Conservation (phyloP, 805 yeast genomes). For the Wickerhamomyces pijperi region DNA sequence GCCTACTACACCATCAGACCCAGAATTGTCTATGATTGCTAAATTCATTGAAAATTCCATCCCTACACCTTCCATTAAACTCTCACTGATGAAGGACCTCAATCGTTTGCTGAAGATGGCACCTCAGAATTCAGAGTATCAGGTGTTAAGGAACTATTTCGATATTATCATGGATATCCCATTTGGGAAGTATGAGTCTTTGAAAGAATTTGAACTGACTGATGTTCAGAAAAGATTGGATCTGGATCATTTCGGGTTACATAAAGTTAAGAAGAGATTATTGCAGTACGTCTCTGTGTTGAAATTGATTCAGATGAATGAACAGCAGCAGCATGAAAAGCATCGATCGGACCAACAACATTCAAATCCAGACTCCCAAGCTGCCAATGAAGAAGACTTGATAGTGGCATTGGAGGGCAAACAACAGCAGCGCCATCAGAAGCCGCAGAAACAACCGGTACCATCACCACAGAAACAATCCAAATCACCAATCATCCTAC, state of each 20-base stretch:
- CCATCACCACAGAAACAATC: background rate
- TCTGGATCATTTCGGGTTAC: constrained; percentile 70
- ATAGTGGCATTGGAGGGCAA: constrained; percentile 3
- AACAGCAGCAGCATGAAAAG: background rate
- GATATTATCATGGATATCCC: constrained; percentile 60
- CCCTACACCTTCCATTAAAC: constrained; percentile 32
- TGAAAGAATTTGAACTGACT: constrained; percentile 31
- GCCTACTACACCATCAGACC: constrained; percentile 6
- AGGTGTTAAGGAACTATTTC: constrained; percentile 51
- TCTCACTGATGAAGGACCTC: constrained; percentile 35
- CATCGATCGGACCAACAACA: too few species aligned
- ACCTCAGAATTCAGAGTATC: constrained; percentile 51
- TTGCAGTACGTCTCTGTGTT: constrained; percentile 73
- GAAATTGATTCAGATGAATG: constrained; percentile 32
- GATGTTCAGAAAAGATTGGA: constrained; percentile 49
- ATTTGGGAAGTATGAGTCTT: constrained; percentile 27
- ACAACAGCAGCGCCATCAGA: constrained; percentile 1
- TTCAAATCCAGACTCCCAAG: background rate
- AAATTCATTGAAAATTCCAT: constrained; percentile 20
- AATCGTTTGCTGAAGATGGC: constrained; percentile 40
- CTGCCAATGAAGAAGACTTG: constrained; percentile 11
- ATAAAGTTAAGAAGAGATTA: constrained; percentile 61
- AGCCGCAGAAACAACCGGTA: background rate
- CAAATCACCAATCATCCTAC: constrained; percentile 52
- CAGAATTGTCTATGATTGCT: constrained; percentile 21